phyloP scores from a whole-genome alignment of 2,329 filamentous ascomycete species.

The Monilinia polystroma region DNA sequence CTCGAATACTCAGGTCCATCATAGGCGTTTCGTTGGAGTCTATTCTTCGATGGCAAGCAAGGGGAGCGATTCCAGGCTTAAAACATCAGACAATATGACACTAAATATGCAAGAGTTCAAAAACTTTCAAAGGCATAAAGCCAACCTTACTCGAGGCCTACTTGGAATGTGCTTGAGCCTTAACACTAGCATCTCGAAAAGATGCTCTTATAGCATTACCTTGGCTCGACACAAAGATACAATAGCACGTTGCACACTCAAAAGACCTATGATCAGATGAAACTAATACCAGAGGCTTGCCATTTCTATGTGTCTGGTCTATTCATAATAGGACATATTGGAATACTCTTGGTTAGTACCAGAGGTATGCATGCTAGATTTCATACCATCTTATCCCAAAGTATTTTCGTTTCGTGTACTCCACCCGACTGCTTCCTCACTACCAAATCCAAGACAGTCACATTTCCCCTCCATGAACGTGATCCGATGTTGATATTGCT shows the following conservation, averaged over 20 bases:
- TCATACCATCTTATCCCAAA: not conserved
- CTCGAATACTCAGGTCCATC: not conserved
- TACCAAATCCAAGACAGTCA: not conserved
- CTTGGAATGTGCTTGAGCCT: not conserved
- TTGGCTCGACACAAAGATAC: too few species aligned
- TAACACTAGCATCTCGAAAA: not conserved
- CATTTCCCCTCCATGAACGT: not conserved
- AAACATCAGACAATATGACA: not conserved
- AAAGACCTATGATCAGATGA: not conserved
- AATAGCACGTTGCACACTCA: not conserved
- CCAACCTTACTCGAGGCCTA: too few species aligned
- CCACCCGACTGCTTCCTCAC: not conserved
- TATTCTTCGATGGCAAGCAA: not conserved
- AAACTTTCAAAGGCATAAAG: not conserved
- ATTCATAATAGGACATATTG: not conserved
- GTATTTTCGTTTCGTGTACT: not conserved
- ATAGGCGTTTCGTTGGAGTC: not conserved
- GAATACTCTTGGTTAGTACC: constrained; percentile 7
- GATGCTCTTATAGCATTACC: not conserved
- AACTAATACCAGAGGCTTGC: not conserved
- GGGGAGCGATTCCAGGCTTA: not conserved
- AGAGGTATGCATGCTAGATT: constrained; percentile 6
- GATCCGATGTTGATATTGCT: not conserved
- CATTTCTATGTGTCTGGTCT: not conserved
- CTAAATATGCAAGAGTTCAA: not conserved